Base-by-base conservation (phyloP, 345 rosid species). In the Corchorus capsularis region DNA sequence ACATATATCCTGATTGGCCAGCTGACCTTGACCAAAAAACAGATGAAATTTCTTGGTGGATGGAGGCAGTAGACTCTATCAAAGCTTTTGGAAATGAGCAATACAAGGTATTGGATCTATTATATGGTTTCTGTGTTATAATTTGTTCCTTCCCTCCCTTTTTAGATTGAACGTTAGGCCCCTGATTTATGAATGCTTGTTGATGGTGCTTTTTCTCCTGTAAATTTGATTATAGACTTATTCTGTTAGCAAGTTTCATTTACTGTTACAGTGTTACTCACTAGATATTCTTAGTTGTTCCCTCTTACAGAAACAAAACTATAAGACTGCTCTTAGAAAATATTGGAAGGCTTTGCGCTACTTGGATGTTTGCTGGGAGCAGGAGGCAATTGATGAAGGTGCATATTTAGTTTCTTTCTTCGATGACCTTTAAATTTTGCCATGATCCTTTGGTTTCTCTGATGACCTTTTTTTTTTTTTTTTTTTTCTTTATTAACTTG, bases 341-440 rank as follows among this genome's bases (percentile, higher is more conserved):
- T 93, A 96, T 75, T 91, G 94, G 47, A 96, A 96, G 89, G 97
- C 93, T 69, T 76, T 96, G 61, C 91, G 97, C 8, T 94, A 92
- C 81, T 82, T 94, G 75, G 98, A 96, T 79, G 84, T 89, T 69
- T 92, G 97, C 87, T 96, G 97, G 99, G 99, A 93, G 91, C 89
- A 94, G 79, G 97, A 94, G 1, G 94, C 87, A 75, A 94, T 96
- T 62, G 98, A 96, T 63, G 94, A 92, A 89, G 97, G 98, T 91
- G 27, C 63, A 47, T 67, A 19, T 78, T 46, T 61, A 2, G 60
- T 75, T 12, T 57, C 53, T 70, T 35, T 14, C 41, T 67, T 67
- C 4, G n/a, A 47, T 46, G 19, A 67, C 47, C 54, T 14, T 4
- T 19, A 49, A 20, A 27, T 49, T 68, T 7, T 68, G 14, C 20